Base-by-base conservation (phyloP, 169 alveolate genomes). In the Eimeria praecox region DNA sequence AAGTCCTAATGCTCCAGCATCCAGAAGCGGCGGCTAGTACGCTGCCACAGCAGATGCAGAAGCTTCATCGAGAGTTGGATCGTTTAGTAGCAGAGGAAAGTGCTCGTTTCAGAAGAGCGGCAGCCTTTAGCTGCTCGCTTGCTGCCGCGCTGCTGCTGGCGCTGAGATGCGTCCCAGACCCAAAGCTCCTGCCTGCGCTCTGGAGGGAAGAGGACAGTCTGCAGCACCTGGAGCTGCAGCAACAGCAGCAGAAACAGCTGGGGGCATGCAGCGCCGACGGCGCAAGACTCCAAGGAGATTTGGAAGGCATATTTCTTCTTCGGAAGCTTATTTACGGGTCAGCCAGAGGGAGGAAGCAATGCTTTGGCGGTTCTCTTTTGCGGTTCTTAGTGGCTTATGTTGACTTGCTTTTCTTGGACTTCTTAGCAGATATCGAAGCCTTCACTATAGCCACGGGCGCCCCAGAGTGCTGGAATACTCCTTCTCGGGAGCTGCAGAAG, bases 61-160 rank as follows among this genome's bases (percentile, higher is more conserved):
- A 33, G 80, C 92, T n/a, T 27, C 10, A 20, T 27, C 52, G 18
- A 27, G 40, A 24, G n/a, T 56, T 52, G n/a, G 77, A 33, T 77
- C 49, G 54, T 22, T 10, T 83, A 35, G 54, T 56, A 22, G 16
- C 12, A n/a, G 49, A 42, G 71, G 93, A 87, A 83, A 62, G 42
- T 30, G 42, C 56, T 33, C 27, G 9, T 24, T 87, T 87, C 64
- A 87, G 93, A 10, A 59, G 59, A 35, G 93, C 82, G 49, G 93
- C 64, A 30, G 93, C 82, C 8, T 87, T 59, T 24, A 33, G n/a
- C 30, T 87, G 93, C 42, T 87, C 93, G 40, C 93, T 87, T 22
- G 82, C 83, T 38, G 78, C 83, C 46, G 80, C 93, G 49, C 40
- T 87, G 93, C 59, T 87, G 93, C 62, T 87, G 93, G 93, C 78